Conservation (phyloP, 129 eudicot species). For the Smallanthus sonchifolius region DNA sequence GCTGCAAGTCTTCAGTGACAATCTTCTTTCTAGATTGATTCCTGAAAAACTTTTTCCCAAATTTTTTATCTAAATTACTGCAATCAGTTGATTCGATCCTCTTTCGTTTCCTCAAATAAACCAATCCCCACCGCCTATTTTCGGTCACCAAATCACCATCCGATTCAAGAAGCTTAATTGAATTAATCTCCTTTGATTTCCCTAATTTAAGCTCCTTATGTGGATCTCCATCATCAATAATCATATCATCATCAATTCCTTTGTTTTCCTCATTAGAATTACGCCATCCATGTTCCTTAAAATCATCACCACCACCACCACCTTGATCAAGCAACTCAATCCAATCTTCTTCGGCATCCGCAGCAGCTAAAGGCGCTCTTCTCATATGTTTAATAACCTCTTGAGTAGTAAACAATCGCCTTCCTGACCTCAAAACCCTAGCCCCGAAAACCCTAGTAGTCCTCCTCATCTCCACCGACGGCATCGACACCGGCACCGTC, state of each 20-base stretch:
- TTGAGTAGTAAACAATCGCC: conserved; percentile 51
- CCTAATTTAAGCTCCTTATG: conserved; percentile 10
- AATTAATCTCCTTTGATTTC: not conserved
- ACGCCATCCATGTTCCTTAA: conserved; percentile 22
- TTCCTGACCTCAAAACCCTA: conserved; percentile 75
- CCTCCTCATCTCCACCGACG: conserved; percentile 67
- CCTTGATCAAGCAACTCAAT: conserved; percentile 38
- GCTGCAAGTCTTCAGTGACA: not conserved
- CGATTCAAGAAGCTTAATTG: not conserved
- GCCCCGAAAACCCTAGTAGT: conserved; percentile 77
- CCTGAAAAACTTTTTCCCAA: conserved; percentile 45
- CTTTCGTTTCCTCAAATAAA: conserved; percentile 63
- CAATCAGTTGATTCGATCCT: not conserved
- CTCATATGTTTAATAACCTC: conserved; percentile 25
- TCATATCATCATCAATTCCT: conserved; percentile 8
- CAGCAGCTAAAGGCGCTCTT: conserved; percentile 16
- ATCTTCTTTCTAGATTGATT: conserved; percentile 23
- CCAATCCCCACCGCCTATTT: conserved; percentile 39
- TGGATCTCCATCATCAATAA: conserved; percentile 11
- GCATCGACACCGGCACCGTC: conserved; percentile 34
- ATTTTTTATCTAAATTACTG: conserved; percentile 27
- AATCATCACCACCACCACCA: conserved; percentile 24
- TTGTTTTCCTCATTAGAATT: conserved; percentile 10
- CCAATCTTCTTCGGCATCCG: conserved; percentile 30
- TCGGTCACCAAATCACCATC: not conserved